These are phyloP conservation scores for Starmerella bombi DNA, from an alignment of 805 yeast species.

Conservation along the genomic window DNA sequence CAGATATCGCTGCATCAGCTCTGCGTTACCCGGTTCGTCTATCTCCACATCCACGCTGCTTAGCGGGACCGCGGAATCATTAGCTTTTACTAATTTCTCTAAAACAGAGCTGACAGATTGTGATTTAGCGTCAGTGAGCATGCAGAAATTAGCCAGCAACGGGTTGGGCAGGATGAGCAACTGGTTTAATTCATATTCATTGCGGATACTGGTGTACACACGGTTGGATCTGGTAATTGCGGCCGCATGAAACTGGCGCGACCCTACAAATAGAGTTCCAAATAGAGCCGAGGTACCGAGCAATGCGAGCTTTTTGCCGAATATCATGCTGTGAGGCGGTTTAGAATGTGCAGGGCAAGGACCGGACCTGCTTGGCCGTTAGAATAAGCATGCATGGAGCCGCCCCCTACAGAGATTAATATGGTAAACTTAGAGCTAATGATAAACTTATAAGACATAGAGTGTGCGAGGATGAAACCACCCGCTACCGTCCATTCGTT, in stretches of 20 bases:
- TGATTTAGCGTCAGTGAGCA: slow-evolving; percentile 48
- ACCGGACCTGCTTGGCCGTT: neutral
- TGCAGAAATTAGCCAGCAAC: slow-evolving; percentile 56
- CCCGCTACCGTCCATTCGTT: too few relatives aligned
- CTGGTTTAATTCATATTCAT: slow-evolving; percentile 47
- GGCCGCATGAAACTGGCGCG: slow-evolving; percentile 14
- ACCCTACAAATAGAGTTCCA: slow-evolving; percentile 1
- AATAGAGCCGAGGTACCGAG: slow-evolving; percentile 15
- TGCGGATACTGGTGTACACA: slow-evolving; percentile 41
- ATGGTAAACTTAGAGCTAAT: neutral
- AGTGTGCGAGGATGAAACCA: too few relatives aligned
- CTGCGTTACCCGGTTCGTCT: slow-evolving; percentile 51
- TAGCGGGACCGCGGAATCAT: slow-evolving; percentile 38
- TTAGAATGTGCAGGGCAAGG: too few relatives aligned
- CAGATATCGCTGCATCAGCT: slow-evolving; percentile 43
- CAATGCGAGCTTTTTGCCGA: slow-evolving; percentile 13
- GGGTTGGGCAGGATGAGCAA: slow-evolving; percentile 42
- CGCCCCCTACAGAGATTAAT: too few relatives aligned
- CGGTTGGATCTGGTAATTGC: slow-evolving; percentile 27
- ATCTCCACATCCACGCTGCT: slow-evolving; percentile 60
- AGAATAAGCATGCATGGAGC: too few relatives aligned
- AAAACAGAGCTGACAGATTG: slow-evolving; percentile 51
- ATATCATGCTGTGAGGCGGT: slow-evolving; percentile 1
- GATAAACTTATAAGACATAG: too few relatives aligned
- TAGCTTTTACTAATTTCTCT: slow-evolving; percentile 35